These are phyloP conservation scores for Prunus yedoensis DNA, from an alignment of 331 rosid species.

Conservation along the genomic window DNA sequence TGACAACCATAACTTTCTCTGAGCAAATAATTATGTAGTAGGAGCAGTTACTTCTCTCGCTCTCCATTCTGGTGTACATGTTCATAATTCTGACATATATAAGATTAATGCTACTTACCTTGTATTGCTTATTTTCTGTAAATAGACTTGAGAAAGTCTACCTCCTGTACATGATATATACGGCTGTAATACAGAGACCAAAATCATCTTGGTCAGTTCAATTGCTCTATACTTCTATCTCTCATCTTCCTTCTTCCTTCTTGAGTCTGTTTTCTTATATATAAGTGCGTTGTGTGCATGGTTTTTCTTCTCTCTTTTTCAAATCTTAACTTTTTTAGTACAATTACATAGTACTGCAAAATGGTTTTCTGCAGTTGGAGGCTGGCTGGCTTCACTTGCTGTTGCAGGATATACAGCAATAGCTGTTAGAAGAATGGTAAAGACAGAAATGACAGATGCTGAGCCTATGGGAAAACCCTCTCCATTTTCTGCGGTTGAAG, in stretches of 20 bases:
- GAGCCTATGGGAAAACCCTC: slow-evolving; percentile 90
- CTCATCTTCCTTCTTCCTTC: too few species aligned
- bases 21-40: background rate
- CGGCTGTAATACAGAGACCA: too few species aligned
- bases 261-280: too few species aligned
- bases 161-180: too few species aligned
- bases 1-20: too few species aligned
- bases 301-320: background rate
- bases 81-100: background rate
- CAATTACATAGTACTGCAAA: slow-evolving; percentile 19
- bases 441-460: slow-evolving; percentile 78
- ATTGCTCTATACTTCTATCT: too few species aligned
- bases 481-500: slow-evolving; percentile 73
- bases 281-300: background rate
- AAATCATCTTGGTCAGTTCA: too few species aligned
- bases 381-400: slow-evolving; percentile 87
- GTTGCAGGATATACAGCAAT: slow-evolving; percentile 89
- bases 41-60: background rate
- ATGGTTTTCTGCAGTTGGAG: slow-evolving; percentile 61
- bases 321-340: background rate
- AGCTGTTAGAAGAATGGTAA: slow-evolving; percentile 78
- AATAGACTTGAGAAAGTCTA: too few species aligned
- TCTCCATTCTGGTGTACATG: background rate
- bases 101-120: too few species aligned
- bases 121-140: too few species aligned